Percentiles rank a stretch among this genome's conserved stretches.
phyloP scores from a whole-genome alignment of 2,329 filamentous ascomycete species.

The Gaeumannomyces tritici region DNA sequence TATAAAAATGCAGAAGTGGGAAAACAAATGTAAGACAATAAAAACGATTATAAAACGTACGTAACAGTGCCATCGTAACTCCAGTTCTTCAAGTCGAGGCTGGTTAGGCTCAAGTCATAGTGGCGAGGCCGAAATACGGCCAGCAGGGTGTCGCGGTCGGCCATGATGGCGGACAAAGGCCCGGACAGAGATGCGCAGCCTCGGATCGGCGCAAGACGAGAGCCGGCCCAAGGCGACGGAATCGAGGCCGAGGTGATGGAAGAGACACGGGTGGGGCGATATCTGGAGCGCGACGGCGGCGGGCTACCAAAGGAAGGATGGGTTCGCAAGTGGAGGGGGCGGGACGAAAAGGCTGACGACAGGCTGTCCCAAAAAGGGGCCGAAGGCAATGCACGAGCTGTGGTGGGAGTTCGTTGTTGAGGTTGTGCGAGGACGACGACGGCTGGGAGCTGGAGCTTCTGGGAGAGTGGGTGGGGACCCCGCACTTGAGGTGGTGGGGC shows the following conservation, averaged over 20 bases:
- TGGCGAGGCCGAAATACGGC: constrained; percentile 68
- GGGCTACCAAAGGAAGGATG: not conserved
- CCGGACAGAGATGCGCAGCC: not conserved
- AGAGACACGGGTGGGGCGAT: not conserved
- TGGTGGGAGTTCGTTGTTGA: too few relatives aligned
- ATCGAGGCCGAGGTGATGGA: not conserved
- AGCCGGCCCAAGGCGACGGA: not conserved
- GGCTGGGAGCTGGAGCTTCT: not conserved
- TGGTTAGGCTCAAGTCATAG: constrained; percentile 73
- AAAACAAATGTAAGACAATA: not conserved
- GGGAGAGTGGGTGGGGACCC: not conserved
- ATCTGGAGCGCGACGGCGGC: not conserved
- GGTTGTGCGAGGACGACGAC: not conserved
- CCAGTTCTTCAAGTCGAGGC: constrained; percentile 67
- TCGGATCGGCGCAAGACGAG: not conserved
- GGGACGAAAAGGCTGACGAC: not conserved
- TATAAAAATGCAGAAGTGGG: too few relatives aligned
- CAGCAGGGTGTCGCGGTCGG: constrained; percentile 54
- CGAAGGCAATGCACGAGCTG: not conserved
- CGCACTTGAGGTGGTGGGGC: not conserved
- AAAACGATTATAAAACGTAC: constrained; percentile 30
- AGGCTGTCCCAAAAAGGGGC: not conserved
- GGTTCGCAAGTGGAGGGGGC: not conserved
- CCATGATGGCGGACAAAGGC: constrained; percentile 26
- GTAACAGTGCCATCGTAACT: constrained; percentile 73